Percentiles rank a stretch among this genome's conserved stretches.
phyloP scores from a whole-genome alignment of 2,329 filamentous ascomycete genomes.

The Neophaeococcomyces mojaviensis region DNA sequence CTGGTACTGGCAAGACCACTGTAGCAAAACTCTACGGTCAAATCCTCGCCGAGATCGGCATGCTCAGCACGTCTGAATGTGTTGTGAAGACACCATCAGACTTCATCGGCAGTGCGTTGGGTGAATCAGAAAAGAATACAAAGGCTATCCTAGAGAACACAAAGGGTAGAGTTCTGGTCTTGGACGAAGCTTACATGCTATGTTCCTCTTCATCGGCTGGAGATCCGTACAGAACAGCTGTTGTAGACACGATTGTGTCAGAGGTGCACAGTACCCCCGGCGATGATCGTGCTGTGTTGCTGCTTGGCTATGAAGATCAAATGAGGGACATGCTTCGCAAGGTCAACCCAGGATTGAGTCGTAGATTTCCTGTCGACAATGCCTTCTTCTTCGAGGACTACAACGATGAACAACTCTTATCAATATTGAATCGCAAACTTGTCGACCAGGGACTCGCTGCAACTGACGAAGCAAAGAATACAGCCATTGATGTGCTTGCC shows the following conservation, averaged over 20 bases:
- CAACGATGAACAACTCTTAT: conserved; percentile 46
- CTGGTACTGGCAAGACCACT: conserved; percentile 70
- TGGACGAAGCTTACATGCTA: conserved; percentile 72
- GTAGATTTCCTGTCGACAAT: conserved; percentile 57
- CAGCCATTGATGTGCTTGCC: conserved; percentile 53
- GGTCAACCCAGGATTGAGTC: conserved; percentile 50
- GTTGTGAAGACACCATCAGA: conserved; percentile 66
- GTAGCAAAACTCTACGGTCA: conserved; percentile 65
- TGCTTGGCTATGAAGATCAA: conserved; percentile 62
- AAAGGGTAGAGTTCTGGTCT: conserved; percentile 66
- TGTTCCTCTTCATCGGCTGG: conserved; percentile 32
- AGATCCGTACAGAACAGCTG: conserved; percentile 53
- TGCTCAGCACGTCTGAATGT: conserved; percentile 65
- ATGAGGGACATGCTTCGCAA: conserved; percentile 50
- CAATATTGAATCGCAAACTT: conserved; percentile 59
- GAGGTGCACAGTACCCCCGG: conserved; percentile 63
- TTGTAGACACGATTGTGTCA: conserved; percentile 67
- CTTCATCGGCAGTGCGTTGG: conserved; percentile 58
- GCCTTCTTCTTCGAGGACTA: conserved; percentile 67
- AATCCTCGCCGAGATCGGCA: conserved; percentile 59
- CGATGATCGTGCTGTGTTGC: conserved; percentile 64
- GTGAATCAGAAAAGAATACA: conserved; percentile 62
- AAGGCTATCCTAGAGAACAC: conserved; percentile 63
- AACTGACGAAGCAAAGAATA: conserved; percentile 44
- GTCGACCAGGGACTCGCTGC: conserved; percentile 47